Percentiles rank a stretch among this genome's conserved stretches.
phyloP scores from a whole-genome alignment of 2,329 filamentous ascomycete genomes.

The Daldinia sp. region DNA sequence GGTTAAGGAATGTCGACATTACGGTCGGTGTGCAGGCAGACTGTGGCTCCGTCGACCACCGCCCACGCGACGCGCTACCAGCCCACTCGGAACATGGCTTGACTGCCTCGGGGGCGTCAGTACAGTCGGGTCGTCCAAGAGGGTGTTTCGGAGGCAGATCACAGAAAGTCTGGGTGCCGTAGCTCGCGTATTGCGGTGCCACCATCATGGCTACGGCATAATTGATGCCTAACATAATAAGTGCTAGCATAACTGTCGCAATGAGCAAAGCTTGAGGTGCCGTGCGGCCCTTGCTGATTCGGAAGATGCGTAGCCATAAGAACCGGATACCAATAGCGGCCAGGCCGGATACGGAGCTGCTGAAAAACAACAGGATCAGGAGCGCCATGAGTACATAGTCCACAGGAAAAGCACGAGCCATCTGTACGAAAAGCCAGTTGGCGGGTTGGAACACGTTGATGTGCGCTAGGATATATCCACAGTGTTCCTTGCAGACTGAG shows the following conservation, averaged over 20 bases:
- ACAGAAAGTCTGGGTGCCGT: slow-evolving; percentile 95
- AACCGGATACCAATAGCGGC: slow-evolving; percentile 92
- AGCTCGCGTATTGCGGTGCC: slow-evolving; percentile 95
- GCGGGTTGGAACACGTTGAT: slow-evolving; percentile 95
- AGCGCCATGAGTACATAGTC: slow-evolving; percentile 93
- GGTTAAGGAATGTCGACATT: slow-evolving; percentile 92
- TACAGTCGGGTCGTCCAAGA: slow-evolving; percentile 80
- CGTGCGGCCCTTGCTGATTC: slow-evolving; percentile 88
- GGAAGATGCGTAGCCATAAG: slow-evolving; percentile 94
- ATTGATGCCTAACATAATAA: slow-evolving; percentile 91
- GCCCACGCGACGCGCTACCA: slow-evolving; percentile 1
- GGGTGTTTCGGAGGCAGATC: slow-evolving; percentile 73
- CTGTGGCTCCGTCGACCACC: slow-evolving; percentile 65
- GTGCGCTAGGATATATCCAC: slow-evolving; percentile 88
- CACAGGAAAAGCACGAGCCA: slow-evolving; percentile 86
- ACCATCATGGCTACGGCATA: slow-evolving; percentile 93
- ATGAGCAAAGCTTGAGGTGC: slow-evolving; percentile 92
- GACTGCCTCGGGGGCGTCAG: slow-evolving; percentile 76
- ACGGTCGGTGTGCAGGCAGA: slow-evolving; percentile 91
- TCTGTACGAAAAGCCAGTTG: slow-evolving; percentile 87
- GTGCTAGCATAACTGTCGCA: slow-evolving; percentile 88
- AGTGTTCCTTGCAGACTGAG: slow-evolving; percentile 88
- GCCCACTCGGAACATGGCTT: slow-evolving; percentile 84
- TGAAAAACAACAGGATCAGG: slow-evolving; percentile 88
- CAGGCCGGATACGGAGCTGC: slow-evolving; percentile 86